These are phyloP conservation scores for Didymella exigua DNA, from an alignment of 2,329 filamentous ascomycete genomes.

Conservation along the genomic window DNA sequence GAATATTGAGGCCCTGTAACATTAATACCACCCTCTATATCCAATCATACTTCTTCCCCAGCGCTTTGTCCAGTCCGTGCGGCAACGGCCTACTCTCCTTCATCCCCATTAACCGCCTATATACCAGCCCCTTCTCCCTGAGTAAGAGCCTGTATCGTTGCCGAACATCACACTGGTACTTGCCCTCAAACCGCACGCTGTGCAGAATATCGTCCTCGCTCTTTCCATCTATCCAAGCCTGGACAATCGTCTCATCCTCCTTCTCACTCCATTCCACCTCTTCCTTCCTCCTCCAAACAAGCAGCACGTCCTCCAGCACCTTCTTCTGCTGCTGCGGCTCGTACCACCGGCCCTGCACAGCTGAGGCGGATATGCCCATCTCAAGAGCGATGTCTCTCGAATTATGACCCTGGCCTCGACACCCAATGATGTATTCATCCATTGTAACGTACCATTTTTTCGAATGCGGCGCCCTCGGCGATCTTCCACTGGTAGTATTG, in stretches of 20 bases:
- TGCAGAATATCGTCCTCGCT: slow-evolving; percentile 4
- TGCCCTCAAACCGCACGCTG: background rate
- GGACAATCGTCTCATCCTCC: slow-evolving; percentile 16
- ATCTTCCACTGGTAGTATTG: slow-evolving; percentile 3
- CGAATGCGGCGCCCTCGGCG: background rate
- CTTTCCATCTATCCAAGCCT: background rate
- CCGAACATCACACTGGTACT: background rate
- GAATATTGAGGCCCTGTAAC: background rate
- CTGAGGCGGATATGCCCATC: slow-evolving; percentile 1
- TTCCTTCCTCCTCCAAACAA: background rate
- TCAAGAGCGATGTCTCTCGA: background rate
- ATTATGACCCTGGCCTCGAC: background rate
- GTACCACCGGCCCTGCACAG: slow-evolving; percentile 14
- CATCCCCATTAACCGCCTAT: slow-evolving; percentile 7
- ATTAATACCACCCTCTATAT: background rate
- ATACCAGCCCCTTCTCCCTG: background rate
- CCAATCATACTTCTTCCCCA: slow-evolving; percentile 3
- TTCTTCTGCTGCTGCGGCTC: slow-evolving; percentile 1
- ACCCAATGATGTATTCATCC: slow-evolving; percentile 14
- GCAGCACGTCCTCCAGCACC: slow-evolving; percentile 13
- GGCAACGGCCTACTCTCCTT: background rate
- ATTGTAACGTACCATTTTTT: slow-evolving; percentile 5
- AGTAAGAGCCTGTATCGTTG: background rate
- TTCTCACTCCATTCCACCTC: background rate
- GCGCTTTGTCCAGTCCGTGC: background rate